Evolutionary conservation across 106 monocot species (phyloP), one percentile per base, ranked within the genome.

Genomic region (Dendrobium huoshanense): DNA sequence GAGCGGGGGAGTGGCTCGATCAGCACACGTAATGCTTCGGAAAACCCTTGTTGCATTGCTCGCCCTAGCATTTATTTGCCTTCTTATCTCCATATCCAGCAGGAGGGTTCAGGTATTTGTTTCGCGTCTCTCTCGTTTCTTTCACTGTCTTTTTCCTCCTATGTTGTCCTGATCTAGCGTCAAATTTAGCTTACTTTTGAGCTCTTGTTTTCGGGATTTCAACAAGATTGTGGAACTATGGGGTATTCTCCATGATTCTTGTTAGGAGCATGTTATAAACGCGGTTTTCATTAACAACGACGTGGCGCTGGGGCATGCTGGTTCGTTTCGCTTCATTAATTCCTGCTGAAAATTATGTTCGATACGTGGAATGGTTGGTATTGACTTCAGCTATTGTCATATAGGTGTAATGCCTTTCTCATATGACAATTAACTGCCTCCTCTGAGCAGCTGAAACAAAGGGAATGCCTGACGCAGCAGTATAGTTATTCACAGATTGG

Each of bases 21-120:
- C 49, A 51, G 27, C 13, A 22, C 8, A 11, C 47, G 49, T 11
- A 51, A 76, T 76, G 76, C 76, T 76, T 49, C 48, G 76, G 49
- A 76, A 76, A 76, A 7, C 76, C 27, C 24, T 76, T n/a, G 51
- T 51, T 9, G 49, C 48, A 22, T 25, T 76, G 5, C 48, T 76
- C 16, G 76, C 49, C 13, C 24, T 76, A 20, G 20, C 19, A 6
- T 22, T 49, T 24, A 51, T 49, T 15, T 76, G 24, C 76, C 16
- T 76, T 15, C 10, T 76, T 9, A 48, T 76, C 27, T 76, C 47
- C 15, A 76, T 76, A 15, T 27, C 45, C 22, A 27, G 76, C 76
- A 76, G 47, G 27, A 47, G n/a, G 76, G 76, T 49, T 11, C 22
- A 76, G 76, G 76, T 76, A 9, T 27, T 76, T 47, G 45, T 76